Base-by-base conservation (phyloP, 768 basidiomycete species). In the Tephrocybe sp. region DNA sequence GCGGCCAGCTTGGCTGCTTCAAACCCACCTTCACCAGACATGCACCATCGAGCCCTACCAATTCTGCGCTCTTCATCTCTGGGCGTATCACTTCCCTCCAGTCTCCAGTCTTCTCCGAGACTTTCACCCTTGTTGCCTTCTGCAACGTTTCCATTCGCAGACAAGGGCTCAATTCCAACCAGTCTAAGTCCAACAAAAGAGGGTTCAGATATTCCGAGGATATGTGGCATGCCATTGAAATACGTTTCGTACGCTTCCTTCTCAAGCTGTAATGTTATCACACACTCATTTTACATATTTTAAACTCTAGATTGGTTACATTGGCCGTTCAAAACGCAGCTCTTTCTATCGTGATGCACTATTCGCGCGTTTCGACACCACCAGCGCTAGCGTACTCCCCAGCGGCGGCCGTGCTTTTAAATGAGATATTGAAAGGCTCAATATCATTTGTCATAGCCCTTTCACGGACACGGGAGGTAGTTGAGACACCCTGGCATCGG, bases 281-380 rank as follows among this genome's bases (percentile, higher is more conserved):
- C 38, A 50, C 30, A 37, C 52, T 44, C 33, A 48, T 45, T 36
- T 41, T 39, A 18, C 11, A 40, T 21, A 11, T n/a, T n/a, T 40
- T 45, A 19, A 31, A 34, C 50, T 58, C 6, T 12, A 88, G 88
- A 12, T 76, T 91, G 50, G 81, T 93, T 55, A 91, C 89, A 15
- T 81, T 94, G 42, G 92, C 92, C 4, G 86, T 95, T 2, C 95
- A 99, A 73, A 98, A 98, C 69, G 92, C 92, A 24, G 84, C 91
- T 9, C 74, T 99, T 42, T 94, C 94, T 45, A 93, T 99, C 62
- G 91, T 98, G 56, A 95, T 99, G 91, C 94, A 97, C 74, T 91
- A 97, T 69, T 97, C 97, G n/a, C 83, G 97, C 52, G 86, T 93
- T 50, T 88, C 90, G 2, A 88, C 81, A 0, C 82, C 91, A 7